Evolutionary conservation across 139 green algal species (phyloP).

Genomic region (Chlamydomonas eustigma): DNA sequence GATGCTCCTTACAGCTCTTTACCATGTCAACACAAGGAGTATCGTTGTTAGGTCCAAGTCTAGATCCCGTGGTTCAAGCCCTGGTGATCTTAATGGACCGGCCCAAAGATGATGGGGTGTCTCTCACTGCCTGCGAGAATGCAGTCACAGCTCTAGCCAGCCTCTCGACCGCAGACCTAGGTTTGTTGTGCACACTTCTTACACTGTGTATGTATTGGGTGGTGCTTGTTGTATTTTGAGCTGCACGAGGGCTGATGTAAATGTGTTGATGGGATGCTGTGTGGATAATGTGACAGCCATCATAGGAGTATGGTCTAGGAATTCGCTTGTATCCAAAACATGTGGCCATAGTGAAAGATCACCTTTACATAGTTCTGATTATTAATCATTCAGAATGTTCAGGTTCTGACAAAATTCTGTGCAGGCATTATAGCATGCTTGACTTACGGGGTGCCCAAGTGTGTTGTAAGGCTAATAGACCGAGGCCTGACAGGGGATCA

Average conservation of each 20-base stretch:
- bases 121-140: constrained; percentile 20
- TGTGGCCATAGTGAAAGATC: too few species aligned
- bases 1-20: constrained; percentile 29
- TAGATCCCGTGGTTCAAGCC: constrained; percentile 25
- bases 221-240: too few species aligned
- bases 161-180: constrained; percentile 24
- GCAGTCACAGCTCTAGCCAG: constrained; percentile 22
- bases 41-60: not conserved
- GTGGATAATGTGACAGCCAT: too few species aligned
- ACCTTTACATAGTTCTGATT: too few species aligned
- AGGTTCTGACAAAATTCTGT: too few species aligned
- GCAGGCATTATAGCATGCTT: constrained; percentile 25
- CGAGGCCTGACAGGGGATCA: constrained; percentile 12
- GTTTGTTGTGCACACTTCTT: constrained; percentile 10
- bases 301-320: too few species aligned
- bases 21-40: constrained; percentile 27
- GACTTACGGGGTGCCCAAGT: constrained; percentile 16
- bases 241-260: too few species aligned
- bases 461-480: constrained; percentile 18
- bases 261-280: too few species aligned
- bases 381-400: too few species aligned
- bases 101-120: constrained; percentile 20
- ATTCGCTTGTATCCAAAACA: too few species aligned
- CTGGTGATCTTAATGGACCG: constrained; percentile 25
- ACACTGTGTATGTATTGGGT: too few species aligned